Conservation (phyloP, 169 alveolate genomes). For the Cryptosporidium meleagridis region DNA sequence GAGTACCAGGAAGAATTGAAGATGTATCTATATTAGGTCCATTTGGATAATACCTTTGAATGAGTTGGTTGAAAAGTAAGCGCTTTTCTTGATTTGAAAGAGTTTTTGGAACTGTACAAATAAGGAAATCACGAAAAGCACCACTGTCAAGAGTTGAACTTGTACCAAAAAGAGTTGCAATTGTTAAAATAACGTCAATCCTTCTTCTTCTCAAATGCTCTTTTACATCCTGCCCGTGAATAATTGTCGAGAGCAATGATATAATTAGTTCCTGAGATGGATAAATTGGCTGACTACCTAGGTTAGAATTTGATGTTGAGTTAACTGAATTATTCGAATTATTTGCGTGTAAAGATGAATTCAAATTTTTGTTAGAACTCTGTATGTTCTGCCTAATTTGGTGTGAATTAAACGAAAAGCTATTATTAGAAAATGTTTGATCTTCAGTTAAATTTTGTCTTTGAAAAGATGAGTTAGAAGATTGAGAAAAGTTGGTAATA, state of each 20-base stretch:
- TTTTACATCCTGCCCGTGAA: slow-evolving; percentile 40
- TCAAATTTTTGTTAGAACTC: neutral
- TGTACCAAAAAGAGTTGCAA: slow-evolving; percentile 75
- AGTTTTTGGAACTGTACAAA: slow-evolving; percentile 67
- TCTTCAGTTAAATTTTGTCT: slow-evolving; percentile 27
- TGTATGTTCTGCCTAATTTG: neutral
- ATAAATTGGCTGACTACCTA: slow-evolving; percentile 27
- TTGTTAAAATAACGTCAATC: slow-evolving; percentile 63
- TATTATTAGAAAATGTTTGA: slow-evolving; percentile 5
- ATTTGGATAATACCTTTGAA: slow-evolving; percentile 67
- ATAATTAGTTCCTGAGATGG: slow-evolving; percentile 52
- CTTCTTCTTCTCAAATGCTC: slow-evolving; percentile 68
- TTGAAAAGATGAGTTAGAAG: slow-evolving; percentile 5
- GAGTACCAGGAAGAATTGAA: slow-evolving; percentile 70
- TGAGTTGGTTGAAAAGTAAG: slow-evolving; percentile 37
- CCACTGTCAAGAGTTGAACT: slow-evolving; percentile 70
- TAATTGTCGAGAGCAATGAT: slow-evolving; percentile 35
- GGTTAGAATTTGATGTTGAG: neutral
- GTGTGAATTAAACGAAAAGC: neutral
- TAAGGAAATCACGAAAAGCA: slow-evolving; percentile 66
- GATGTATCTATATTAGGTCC: slow-evolving; percentile 64
- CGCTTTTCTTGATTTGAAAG: slow-evolving; percentile 60
- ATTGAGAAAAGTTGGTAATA: slow-evolving; percentile 14
- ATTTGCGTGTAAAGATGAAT: neutral
- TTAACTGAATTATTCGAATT: neutral